These are phyloP conservation scores for Vicia villosa DNA, from an alignment of 306 rosid species.

Conservation along the genomic window DNA sequence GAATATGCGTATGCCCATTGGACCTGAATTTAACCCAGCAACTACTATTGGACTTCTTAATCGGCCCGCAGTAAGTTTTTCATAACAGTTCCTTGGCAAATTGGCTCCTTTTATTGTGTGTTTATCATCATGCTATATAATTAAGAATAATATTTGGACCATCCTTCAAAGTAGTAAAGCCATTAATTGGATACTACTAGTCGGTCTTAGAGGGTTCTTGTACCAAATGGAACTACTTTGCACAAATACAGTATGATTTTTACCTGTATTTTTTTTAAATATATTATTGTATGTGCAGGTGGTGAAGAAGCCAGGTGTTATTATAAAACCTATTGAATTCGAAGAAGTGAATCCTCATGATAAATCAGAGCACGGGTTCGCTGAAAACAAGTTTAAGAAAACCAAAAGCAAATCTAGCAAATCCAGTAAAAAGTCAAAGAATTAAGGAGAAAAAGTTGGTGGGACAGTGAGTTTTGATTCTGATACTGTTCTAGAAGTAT, in stretches of 20 bases:
- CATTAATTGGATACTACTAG: not conserved
- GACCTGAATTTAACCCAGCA: conserved; percentile 95
- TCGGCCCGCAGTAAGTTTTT: conserved; percentile 82
- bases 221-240: not conserved
- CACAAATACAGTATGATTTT: not conserved
- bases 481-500: conserved; percentile 12
- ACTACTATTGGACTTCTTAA: conserved; percentile 64
- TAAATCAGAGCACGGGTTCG: conserved; percentile 46
- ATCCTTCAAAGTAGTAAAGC: not conserved
- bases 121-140: not conserved
- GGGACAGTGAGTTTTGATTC: conserved; percentile 11
- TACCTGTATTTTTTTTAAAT: not conserved
- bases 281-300: conserved; percentile 56
- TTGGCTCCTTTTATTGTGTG: conserved; percentile 8
- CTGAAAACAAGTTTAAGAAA: conserved; percentile 32
- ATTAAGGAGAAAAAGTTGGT: conserved; percentile 15
- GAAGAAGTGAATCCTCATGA: conserved; percentile 73
- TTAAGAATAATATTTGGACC: not conserved
- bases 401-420: conserved; percentile 43
- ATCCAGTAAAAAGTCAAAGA: conserved; percentile 46
- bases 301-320: conserved; percentile 77
- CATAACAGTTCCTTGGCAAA: conserved; percentile 26
- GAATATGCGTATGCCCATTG: conserved; percentile 85
- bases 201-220: conserved; percentile 3
- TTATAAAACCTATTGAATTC: conserved; percentile 71